These are phyloP conservation scores for Aeschynomene evenia DNA, from an alignment of 306 rosid genomes.

Conservation along the genomic window DNA sequence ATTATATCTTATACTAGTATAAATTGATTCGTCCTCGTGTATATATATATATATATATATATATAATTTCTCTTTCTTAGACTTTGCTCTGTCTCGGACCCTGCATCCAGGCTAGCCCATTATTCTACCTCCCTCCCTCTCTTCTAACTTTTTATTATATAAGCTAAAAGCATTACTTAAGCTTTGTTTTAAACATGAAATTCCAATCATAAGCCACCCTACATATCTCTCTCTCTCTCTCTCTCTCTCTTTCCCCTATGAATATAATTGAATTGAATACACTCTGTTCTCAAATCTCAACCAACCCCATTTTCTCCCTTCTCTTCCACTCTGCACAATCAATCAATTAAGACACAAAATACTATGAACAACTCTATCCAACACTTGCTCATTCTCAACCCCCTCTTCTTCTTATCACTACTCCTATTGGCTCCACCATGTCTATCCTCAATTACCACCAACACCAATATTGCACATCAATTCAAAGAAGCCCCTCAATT, in stretches of 20 bases:
- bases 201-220: constrained; percentile 34
- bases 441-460: not conserved
- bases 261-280: not conserved
- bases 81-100: not conserved
- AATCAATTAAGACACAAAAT: not conserved
- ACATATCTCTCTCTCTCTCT: constrained; percentile 29
- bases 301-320: no score
- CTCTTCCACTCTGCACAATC: not conserved
- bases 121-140: not conserved
- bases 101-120: constrained; percentile 24
- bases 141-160: not conserved
- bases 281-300: not conserved
- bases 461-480: constrained; percentile 17
- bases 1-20: no score
- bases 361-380: constrained; percentile 29
- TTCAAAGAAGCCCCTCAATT: constrained; percentile 97
- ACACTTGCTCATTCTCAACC: constrained; percentile 4
- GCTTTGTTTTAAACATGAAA: constrained; percentile 37
- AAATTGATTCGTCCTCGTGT: no score
- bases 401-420: constrained; percentile 11
- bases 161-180: constrained; percentile 14
- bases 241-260: constrained; percentile 24
- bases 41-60: no score
- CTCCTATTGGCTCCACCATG: constrained; percentile 9
- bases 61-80: no score